phyloP scores from a whole-genome alignment of 495 filamentous ascomycete species.

The Clavariopsis aquatica region DNA sequence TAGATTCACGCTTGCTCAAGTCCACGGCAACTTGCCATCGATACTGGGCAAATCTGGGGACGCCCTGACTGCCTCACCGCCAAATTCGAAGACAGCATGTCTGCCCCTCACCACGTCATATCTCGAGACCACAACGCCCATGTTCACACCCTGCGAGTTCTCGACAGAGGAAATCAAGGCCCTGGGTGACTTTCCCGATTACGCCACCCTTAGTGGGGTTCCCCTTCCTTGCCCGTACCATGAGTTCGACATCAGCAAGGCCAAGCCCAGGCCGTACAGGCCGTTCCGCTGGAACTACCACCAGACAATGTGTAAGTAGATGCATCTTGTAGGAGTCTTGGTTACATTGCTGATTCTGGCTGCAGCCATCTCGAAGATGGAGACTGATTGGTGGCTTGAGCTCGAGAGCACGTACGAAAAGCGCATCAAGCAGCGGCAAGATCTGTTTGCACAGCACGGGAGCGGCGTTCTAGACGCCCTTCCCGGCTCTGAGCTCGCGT shows the following conservation, averaged over 20 bases:
- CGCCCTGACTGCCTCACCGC: slow-evolving; percentile 24
- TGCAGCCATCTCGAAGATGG: slow-evolving; percentile 74
- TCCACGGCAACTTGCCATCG: slow-evolving; percentile 31
- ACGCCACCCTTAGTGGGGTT: slow-evolving; percentile 75
- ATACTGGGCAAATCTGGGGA: slow-evolving; percentile 33
- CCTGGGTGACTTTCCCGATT: slow-evolving; percentile 82
- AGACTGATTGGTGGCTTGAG: slow-evolving; percentile 90
- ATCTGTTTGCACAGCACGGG: slow-evolving; percentile 66
- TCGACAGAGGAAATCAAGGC: slow-evolving; percentile 70
- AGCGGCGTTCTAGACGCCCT: slow-evolving; percentile 64
- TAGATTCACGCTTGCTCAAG: slow-evolving; percentile 51
- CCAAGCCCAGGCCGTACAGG: slow-evolving; percentile 52
- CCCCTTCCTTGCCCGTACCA: slow-evolving; percentile 69
- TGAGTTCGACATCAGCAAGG: slow-evolving; percentile 52
- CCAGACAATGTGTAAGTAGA: slow-evolving; percentile 84
- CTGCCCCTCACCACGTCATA: slow-evolving; percentile 35
- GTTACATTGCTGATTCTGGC: slow-evolving; percentile 25
- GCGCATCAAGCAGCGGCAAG: slow-evolving; percentile 71
- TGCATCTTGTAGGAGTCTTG: neutral
- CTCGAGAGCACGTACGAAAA: slow-evolving; percentile 73
- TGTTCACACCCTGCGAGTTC: slow-evolving; percentile 61
- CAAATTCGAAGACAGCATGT: slow-evolving; percentile 36
- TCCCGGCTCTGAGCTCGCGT: slow-evolving; percentile 78
- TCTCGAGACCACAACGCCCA: slow-evolving; percentile 38
- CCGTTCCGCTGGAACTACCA: slow-evolving; percentile 89